These are phyloP conservation scores for Candida mattraensis DNA, from an alignment of 805 yeast species.

Conservation along the genomic window DNA sequence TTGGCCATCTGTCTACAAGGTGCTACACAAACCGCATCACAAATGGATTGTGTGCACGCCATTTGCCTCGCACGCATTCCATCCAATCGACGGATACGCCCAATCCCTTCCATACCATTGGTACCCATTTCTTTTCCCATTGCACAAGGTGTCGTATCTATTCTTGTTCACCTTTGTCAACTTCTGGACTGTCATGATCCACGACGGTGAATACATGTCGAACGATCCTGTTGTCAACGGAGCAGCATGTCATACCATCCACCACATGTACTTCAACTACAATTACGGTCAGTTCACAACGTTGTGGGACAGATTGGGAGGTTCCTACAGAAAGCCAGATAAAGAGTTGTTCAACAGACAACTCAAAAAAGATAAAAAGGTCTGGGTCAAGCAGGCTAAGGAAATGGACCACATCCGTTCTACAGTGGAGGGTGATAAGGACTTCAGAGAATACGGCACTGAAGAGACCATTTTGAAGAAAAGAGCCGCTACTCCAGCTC, in stretches of 20 bases:
- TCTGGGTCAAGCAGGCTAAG: slow-evolving; percentile 69
- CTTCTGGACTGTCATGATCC: slow-evolving; percentile 98
- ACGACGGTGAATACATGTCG: slow-evolving; percentile 94
- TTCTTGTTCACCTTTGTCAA: slow-evolving; percentile 85
- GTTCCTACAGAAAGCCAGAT: slow-evolving; percentile 91
- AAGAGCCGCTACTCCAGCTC: no score
- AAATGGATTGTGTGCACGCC: slow-evolving; percentile 99
- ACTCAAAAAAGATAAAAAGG: slow-evolving; percentile 52
- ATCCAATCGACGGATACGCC: slow-evolving; percentile 93
- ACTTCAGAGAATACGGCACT: slow-evolving; percentile 70
- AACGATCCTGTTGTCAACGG: slow-evolving; percentile 95
- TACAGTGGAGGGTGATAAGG: slow-evolving; percentile 77
- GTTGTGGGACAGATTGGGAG: slow-evolving; percentile 95
- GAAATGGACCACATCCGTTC: slow-evolving; percentile 78
- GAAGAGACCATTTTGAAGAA: slow-evolving; percentile 38
- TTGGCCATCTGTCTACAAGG: slow-evolving; percentile 86
- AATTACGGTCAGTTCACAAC: slow-evolving; percentile 99
- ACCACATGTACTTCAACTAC: slow-evolving; percentile 95
- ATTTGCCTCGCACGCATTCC: slow-evolving; percentile 97
- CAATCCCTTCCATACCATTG: slow-evolving; percentile 94
- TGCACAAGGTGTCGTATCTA: slow-evolving; percentile 84
- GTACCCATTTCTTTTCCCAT: slow-evolving; percentile 88
- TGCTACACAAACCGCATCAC: slow-evolving; percentile 94
- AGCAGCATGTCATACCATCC: slow-evolving; percentile 97
- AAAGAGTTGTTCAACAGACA: slow-evolving; percentile 72